Base-by-base conservation (phyloP, 2,329 filamentous ascomycete species). In the Trichoderma afroharzianum region DNA sequence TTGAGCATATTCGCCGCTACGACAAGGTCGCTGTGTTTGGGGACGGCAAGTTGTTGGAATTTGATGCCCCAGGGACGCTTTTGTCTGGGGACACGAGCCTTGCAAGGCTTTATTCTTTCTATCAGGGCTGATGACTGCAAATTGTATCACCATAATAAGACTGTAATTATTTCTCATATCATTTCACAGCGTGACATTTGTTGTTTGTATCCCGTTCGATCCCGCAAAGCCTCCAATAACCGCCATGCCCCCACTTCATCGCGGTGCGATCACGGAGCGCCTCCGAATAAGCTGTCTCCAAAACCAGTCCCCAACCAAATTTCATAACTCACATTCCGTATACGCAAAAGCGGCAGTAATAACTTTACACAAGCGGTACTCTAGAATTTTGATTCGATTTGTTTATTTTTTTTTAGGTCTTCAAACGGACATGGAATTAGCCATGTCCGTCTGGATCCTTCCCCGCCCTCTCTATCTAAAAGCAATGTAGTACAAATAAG, bases 1-100 rank as follows among this genome's bases (percentile, higher is more conserved):
- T 85, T 0, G 77, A 78, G n/a, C 63, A 72, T 9, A 69, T 73
- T 53, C 67, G 77, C 76, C 80, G 81, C 3, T 82, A 88, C 70
- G 77, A 77, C 47, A 76, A 81, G 33, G 81, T 85, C 4, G 82
- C 90, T n/a, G 81, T 86, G 3, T 83, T 92, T 24, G 90, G 91
- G 77, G 88, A 86, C 4, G 74, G 74, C 4, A 53, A 58, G 21
- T 14, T 74, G 12, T 24, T 73, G 26, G 74, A 74, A 68, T 73
- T 36, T 57, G 70, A 64, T 9, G 64, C 47, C 43, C 74, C 74
- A 0, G 30, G 36, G 39, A 28, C n/a, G 1, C 53, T 74, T 26
- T 74, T 73, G 57, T 73, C 76, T 75, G 71, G 73, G 71, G 75
- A 66, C 70, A 74, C 74, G 69, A 47, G 72, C 67, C 33, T 71